Conservation (phyloP, 2,329 filamentous ascomycete genomes). For the Phialemoniopsis sp. region DNA sequence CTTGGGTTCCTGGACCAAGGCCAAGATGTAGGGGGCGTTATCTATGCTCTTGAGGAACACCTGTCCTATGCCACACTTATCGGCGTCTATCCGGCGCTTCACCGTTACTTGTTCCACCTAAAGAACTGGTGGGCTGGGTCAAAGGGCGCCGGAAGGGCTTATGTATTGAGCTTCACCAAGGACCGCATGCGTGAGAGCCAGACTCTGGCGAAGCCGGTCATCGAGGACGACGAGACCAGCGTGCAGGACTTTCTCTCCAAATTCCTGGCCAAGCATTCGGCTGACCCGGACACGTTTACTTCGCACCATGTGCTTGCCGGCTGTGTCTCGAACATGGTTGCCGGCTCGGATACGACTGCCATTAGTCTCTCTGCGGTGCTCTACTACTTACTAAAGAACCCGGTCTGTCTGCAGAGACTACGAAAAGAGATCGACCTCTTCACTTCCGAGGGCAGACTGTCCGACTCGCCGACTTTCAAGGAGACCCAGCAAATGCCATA, state of each 20-base stretch:
- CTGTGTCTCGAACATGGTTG: slow-evolving; percentile 24
- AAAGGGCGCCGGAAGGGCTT: slow-evolving; percentile 16
- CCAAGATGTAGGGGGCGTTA: slow-evolving; percentile 49
- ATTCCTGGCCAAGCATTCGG: slow-evolving; percentile 30
- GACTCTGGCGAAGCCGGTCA: neutral
- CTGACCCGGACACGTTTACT: slow-evolving; percentile 24
- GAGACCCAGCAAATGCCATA: slow-evolving; percentile 30
- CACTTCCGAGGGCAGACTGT: slow-evolving; percentile 12
- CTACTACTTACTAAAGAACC: slow-evolving; percentile 20
- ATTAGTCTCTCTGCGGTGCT: slow-evolving; percentile 23
- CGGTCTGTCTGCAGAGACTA: slow-evolving; percentile 23
- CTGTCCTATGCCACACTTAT: slow-evolving; percentile 12
- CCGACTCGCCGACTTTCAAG: slow-evolving; percentile 14
- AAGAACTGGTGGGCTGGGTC: slow-evolving; percentile 5
- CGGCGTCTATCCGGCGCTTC: slow-evolving; percentile 1
- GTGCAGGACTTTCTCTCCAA: slow-evolving; percentile 31
- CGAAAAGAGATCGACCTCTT: slow-evolving; percentile 27
- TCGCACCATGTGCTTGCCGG: slow-evolving; percentile 29
- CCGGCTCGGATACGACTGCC: slow-evolving; percentile 29
- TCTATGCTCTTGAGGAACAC: slow-evolving; percentile 22
- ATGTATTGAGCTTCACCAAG: slow-evolving; percentile 18
- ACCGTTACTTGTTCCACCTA: slow-evolving; percentile 1
- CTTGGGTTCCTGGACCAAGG: slow-evolving; percentile 6
- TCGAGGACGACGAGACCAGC: neutral
- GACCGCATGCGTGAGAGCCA: slow-evolving; percentile 10